Percentiles rank a stretch among this genome's conserved stretches.
Conservation (phyloP, 257 asterid species). For the Nyctanthes arbortristis region DNA sequence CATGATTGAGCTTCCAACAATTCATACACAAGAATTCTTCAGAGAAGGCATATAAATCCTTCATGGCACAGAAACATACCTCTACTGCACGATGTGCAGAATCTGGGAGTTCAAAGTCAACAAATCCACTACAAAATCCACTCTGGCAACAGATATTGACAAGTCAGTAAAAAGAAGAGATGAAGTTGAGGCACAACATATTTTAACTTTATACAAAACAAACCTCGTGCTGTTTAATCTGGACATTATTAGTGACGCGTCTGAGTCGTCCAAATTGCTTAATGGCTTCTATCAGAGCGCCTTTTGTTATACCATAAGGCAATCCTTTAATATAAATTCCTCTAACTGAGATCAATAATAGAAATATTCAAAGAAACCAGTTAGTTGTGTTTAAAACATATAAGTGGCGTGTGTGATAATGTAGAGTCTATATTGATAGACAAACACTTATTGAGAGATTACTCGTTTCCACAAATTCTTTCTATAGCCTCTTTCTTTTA, state of each 20-base stretch:
- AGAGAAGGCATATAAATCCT: no score
- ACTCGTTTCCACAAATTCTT: no score
- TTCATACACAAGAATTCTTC: neutral
- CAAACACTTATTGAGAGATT: no score
- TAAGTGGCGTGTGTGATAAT: no score
- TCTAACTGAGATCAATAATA: conserved; percentile 32
- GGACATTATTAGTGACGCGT: conserved; percentile 37
- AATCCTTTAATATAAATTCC: conserved; percentile 52
- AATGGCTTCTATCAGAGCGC: conserved; percentile 38
- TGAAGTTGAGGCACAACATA: neutral
- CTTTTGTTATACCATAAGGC: conserved; percentile 44
- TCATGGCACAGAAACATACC: conserved; percentile 44
- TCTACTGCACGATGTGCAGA: conserved; percentile 63
- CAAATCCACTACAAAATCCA: conserved; percentile 73
- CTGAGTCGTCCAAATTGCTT: conserved; percentile 59
- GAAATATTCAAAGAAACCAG: conserved; percentile 7
- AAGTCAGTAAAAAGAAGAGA: no score
- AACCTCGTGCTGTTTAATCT: conserved; percentile 47
- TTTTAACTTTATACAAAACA: conserved; percentile 10
- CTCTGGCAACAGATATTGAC: conserved; percentile 41
- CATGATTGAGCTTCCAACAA: neutral
- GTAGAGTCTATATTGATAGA: neutral
- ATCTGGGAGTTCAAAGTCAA: conserved; percentile 59
- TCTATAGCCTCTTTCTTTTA: no score
- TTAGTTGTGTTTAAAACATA: no score